phyloP scores from a whole-genome alignment of 2,329 filamentous ascomycete species.

The Colletotrichum scovillei region DNA sequence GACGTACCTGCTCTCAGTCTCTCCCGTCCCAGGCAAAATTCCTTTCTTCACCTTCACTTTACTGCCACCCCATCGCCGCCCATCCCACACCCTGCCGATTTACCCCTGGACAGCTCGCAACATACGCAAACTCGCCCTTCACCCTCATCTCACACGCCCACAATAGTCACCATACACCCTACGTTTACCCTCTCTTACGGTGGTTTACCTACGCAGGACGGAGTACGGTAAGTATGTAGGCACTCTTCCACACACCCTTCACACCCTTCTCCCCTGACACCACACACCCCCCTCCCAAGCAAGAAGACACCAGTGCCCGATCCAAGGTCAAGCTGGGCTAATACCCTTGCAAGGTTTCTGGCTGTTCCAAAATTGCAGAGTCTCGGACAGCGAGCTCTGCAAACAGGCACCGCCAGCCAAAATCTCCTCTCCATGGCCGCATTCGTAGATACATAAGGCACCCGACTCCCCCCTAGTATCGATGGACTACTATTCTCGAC shows the following conservation, averaged over 20 bases:
- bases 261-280: background rate
- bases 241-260: background rate
- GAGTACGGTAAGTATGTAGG: no score
- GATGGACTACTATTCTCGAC: background rate
- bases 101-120: conserved; percentile 7
- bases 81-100: background rate
- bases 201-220: no score
- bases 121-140: background rate
- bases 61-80: conserved; percentile 6
- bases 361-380: conserved; percentile 35
- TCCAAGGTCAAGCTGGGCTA: conserved; percentile 35
- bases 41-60: conserved; percentile 34
- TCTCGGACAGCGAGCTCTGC: conserved; percentile 33
- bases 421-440: conserved; percentile 26
- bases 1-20: conserved; percentile 11
- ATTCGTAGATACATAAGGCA: conserved; percentile 37
- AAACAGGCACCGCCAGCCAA: conserved; percentile 34
- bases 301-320: conserved; percentile 31
- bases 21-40: conserved; percentile 13
- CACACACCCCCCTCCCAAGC: background rate
- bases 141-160: background rate
- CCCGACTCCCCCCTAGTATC: conserved; percentile 30
- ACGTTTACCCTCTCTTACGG: no score
- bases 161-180: background rate
- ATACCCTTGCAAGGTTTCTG: conserved; percentile 35